Evolutionary conservation across 78 protist species (phyloP).

Genomic region (Isochrysis galbana): DNA sequence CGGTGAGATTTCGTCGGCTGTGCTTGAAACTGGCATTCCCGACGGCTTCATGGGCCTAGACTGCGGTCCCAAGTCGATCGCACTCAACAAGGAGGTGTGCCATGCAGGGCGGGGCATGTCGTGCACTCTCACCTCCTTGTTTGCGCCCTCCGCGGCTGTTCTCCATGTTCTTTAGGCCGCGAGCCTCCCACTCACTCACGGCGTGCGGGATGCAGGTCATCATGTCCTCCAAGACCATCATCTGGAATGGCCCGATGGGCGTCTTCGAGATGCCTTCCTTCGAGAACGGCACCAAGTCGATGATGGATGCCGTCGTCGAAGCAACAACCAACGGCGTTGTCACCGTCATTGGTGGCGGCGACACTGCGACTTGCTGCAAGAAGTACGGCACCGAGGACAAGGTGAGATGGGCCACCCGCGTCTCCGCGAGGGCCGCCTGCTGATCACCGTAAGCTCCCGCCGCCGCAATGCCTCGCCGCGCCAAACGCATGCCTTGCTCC

Average conservation of each 20-base stretch:
- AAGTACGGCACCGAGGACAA: slow-evolving; percentile 56
- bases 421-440: no score
- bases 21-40: slow-evolving; percentile 77
- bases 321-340: slow-evolving; percentile 75
- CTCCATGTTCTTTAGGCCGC: no score
- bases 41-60: slow-evolving; percentile 94
- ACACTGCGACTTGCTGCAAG: slow-evolving; percentile 90
- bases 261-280: slow-evolving; percentile 79
- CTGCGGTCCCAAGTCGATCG: slow-evolving; percentile 86
- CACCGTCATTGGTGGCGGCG: slow-evolving; percentile 99
- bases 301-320: slow-evolving; percentile 64
- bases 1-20: slow-evolving; percentile 34
- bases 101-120: no score
- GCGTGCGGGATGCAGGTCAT: no score
- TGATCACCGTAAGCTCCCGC: no score
- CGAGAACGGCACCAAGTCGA: slow-evolving; percentile 34
- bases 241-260: slow-evolving; percentile 92
- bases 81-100: not conserved
- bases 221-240: slow-evolving; percentile 61
- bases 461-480: no score
- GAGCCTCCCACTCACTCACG: no score
- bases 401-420: no score
- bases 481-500: no score
- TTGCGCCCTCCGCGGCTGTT: no score
- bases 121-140: no score